phyloP scores from a whole-genome alignment of 805 yeast genomes.

The Zygoascus tannicola region DNA sequence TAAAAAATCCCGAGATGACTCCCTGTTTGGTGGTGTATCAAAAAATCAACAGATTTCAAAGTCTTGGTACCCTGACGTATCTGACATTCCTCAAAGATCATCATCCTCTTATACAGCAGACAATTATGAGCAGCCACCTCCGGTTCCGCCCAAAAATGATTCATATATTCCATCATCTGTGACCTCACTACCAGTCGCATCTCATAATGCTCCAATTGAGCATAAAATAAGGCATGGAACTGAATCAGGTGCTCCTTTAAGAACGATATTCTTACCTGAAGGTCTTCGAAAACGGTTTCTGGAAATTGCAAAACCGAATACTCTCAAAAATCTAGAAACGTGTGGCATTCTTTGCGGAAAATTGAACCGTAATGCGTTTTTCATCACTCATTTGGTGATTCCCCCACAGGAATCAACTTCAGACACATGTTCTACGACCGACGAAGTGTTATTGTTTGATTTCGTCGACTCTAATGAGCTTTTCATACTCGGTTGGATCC shows the following conservation, averaged over 20 bases:
- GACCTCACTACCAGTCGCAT: not conserved
- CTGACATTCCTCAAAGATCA: slow-evolving; percentile 1
- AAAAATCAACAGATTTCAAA: not conserved
- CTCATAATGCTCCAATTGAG: slow-evolving; percentile 5
- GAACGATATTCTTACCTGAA: slow-evolving; percentile 43
- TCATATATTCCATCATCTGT: not conserved
- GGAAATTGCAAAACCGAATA: slow-evolving; percentile 40
- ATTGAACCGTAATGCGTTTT: slow-evolving; percentile 51
- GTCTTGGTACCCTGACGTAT: not conserved
- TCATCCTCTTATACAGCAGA: not conserved
- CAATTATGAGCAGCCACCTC: not conserved
- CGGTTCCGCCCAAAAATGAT: slow-evolving; percentile 6
- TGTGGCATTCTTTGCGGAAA: slow-evolving; percentile 62
- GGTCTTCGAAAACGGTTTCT: slow-evolving; percentile 37
- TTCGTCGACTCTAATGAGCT: slow-evolving; percentile 46
- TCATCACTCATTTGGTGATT: slow-evolving; percentile 50
- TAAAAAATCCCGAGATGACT: slow-evolving; percentile 1
- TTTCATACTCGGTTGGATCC: slow-evolving; percentile 66
- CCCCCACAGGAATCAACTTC: slow-evolving; percentile 57
- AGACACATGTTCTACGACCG: slow-evolving; percentile 52
- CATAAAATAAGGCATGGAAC: slow-evolving; percentile 31
- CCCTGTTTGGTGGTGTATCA: not conserved
- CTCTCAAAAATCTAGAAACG: slow-evolving; percentile 45
- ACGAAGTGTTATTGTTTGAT: slow-evolving; percentile 51
- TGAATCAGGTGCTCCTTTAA: slow-evolving; percentile 48